Evolutionary conservation across 2,329 filamentous ascomycete genomes (phyloP).

Genomic region (Botryosphaeria agaves): DNA sequence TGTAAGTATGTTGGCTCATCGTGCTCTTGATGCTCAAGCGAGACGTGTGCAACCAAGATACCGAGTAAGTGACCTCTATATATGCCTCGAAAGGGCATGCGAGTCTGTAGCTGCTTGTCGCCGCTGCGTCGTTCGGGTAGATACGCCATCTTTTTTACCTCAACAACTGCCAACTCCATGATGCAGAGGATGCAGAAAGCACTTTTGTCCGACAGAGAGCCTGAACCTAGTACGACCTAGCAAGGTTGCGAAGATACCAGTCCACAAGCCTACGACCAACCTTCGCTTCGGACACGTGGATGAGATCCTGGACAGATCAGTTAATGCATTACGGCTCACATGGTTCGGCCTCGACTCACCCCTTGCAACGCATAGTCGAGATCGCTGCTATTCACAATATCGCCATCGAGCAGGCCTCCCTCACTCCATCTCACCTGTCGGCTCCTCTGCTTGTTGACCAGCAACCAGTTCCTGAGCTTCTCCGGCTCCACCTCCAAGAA

Average conservation of each 20-base stretch:
- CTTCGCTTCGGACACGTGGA: conserved; percentile 98
- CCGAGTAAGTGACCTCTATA: too few relatives aligned
- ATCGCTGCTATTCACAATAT: conserved; percentile 83
- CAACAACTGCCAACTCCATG: too few relatives aligned
- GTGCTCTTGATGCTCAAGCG: too few relatives aligned
- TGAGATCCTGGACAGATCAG: conserved; percentile 70
- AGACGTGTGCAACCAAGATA: too few relatives aligned
- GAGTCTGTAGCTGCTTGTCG: too few relatives aligned
- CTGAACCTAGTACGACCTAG: conserved; percentile 93
- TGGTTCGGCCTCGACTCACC: conserved; percentile 35
- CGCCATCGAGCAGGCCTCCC: conserved; percentile 77
- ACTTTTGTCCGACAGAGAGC: too few relatives aligned
- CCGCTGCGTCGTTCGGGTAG: too few relatives aligned
- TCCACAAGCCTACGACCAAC: conserved; percentile 92
- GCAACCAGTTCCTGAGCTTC: conserved; percentile 78
- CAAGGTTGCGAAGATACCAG: conserved; percentile 96
- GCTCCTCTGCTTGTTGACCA: conserved; percentile 97
- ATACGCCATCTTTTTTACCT: too few relatives aligned
- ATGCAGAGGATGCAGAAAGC: too few relatives aligned
- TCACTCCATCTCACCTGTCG: conserved; percentile 91
- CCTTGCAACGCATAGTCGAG: conserved; percentile 95
- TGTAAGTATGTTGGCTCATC: too few relatives aligned
- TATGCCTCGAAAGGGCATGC: too few relatives aligned
- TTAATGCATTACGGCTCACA: background rate
- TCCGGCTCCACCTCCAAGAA: conserved; percentile 97